A percentile compares a stretch with the other conserved stretches of the same genome.
phyloP scores from a whole-genome alignment of 106 monocot genomes.

The Dendrobium nobile region DNA sequence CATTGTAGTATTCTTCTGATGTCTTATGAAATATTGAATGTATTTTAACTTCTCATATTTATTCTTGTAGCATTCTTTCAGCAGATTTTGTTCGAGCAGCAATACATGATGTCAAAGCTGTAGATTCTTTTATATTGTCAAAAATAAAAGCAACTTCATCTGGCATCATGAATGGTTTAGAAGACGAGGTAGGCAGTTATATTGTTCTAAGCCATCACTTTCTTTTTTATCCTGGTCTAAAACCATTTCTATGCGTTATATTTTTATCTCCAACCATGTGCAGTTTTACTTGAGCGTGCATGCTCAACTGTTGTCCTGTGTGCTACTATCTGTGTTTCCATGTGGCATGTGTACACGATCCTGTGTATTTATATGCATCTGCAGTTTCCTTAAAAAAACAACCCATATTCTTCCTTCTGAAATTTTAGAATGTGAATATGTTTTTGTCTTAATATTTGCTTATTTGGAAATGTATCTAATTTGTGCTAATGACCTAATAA shows the following conservation, averaged over 20 bases:
- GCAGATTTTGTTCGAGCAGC: slow-evolving; percentile 88
- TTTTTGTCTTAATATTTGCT: background rate
- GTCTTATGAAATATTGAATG: slow-evolving; percentile 16
- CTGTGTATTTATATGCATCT: background rate
- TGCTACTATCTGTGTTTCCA: background rate
- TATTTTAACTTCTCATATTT: slow-evolving; percentile 40
- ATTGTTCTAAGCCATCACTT: background rate
- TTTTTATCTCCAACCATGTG: background rate
- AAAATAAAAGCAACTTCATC: slow-evolving; percentile 42
- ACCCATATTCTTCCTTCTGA: background rate
- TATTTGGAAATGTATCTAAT: background rate
- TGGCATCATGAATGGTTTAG: slow-evolving; percentile 43
- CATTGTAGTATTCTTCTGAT: background rate
- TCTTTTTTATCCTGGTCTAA: background rate
- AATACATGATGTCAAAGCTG: slow-evolving; percentile 55
- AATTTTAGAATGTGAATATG: background rate
- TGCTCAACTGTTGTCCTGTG: background rate
- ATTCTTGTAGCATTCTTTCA: slow-evolving; percentile 99
- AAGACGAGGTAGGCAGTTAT: slow-evolving; percentile 41
- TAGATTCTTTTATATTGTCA: slow-evolving; percentile 51
- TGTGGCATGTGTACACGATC: background rate
- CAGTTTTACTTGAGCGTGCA: background rate
- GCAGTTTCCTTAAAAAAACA: background rate
- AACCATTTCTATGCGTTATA: background rate
- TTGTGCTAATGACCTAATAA: background rate